phyloP scores from a whole-genome alignment of 306 rosid genomes.

The Rubus idaeus region DNA sequence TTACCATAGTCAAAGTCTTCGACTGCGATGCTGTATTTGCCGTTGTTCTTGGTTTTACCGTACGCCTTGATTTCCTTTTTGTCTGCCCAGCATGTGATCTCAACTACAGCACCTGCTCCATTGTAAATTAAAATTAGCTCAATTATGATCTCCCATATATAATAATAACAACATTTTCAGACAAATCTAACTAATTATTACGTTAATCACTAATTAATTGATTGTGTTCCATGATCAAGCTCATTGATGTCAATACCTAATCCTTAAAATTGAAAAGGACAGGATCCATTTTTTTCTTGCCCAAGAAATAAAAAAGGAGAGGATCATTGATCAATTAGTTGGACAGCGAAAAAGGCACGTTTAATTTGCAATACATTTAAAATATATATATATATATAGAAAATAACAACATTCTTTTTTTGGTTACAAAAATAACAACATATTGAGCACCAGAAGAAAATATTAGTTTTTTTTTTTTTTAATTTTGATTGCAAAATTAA shows the following conservation, averaged over 20 bases:
- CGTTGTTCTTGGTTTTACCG: constrained; percentile 78
- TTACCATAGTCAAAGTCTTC: constrained; percentile 58
- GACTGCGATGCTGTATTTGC: constrained; percentile 64
- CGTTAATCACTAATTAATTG: background rate
- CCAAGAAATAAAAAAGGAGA: too few relatives aligned
- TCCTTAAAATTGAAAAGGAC: background rate
- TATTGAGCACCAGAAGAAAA: background rate
- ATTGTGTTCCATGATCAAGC: background rate
- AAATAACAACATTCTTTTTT: background rate
- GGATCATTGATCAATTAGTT: too few relatives aligned
- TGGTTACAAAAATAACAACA: background rate
- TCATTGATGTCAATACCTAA: background rate
- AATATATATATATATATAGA: background rate
- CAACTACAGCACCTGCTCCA: constrained; percentile 69
- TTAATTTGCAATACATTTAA: background rate
- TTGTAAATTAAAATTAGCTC: background rate
- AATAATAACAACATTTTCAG: background rate
- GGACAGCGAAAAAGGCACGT: background rate
- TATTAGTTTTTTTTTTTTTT: too few relatives aligned
- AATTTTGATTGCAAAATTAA: too few relatives aligned
- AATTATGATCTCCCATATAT: background rate
- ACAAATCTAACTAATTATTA: background rate
- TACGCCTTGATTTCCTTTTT: constrained; percentile 56
- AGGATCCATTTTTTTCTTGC: background rate
- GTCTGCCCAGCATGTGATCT: constrained; percentile 74